A percentile compares a stretch with the other conserved stretches of the same genome.
Conservation (phyloP, 1,139 yeast species). For the Ashbya aceris region DNA sequence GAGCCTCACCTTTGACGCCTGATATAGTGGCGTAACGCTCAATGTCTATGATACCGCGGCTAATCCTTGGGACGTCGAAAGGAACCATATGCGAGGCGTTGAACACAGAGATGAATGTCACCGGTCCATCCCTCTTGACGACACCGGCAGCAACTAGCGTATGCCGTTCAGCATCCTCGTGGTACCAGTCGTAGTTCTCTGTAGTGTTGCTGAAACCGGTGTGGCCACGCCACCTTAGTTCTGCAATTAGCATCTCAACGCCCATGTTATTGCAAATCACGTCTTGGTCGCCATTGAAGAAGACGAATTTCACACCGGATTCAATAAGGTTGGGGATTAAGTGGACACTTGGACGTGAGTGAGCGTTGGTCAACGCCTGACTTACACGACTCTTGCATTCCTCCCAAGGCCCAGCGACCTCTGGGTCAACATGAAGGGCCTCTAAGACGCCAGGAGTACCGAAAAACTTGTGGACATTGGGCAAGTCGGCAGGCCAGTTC, state of each 20-base stretch:
- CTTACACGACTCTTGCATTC: slow-evolving; percentile 69
- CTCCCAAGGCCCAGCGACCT: slow-evolving; percentile 41
- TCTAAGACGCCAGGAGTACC: slow-evolving; percentile 44
- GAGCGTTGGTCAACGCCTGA: slow-evolving; percentile 39
- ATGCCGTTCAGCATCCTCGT: slow-evolving; percentile 38
- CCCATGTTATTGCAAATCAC: slow-evolving; percentile 81
- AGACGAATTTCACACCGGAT: slow-evolving; percentile 47
- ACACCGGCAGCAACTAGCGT: slow-evolving; percentile 37
- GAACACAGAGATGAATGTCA: slow-evolving; percentile 66
- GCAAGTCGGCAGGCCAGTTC: slow-evolving; percentile 85
- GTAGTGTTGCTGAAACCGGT: slow-evolving; percentile 44
- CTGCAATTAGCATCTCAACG: slow-evolving; percentile 53
- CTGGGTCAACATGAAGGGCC: slow-evolving; percentile 44
- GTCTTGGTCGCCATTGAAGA: slow-evolving; percentile 86
- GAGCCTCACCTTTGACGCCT: slow-evolving; percentile 4
- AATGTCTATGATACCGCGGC: slow-evolving; percentile 60
- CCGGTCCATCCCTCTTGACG: slow-evolving; percentile 50
- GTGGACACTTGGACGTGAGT: slow-evolving; percentile 52
- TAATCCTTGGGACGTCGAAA: slow-evolving; percentile 61
- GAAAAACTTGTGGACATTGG: slow-evolving; percentile 51
- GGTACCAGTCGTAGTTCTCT: slow-evolving; percentile 42
- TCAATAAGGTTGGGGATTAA: slow-evolving; percentile 57
- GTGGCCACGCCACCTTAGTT: slow-evolving; percentile 59
- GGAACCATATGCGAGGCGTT: slow-evolving; percentile 95
- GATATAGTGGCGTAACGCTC: slow-evolving; percentile 1